Evolutionary conservation across 495 filamentous ascomycete species (phyloP).

Genomic region (Penicillium argentinense): DNA sequence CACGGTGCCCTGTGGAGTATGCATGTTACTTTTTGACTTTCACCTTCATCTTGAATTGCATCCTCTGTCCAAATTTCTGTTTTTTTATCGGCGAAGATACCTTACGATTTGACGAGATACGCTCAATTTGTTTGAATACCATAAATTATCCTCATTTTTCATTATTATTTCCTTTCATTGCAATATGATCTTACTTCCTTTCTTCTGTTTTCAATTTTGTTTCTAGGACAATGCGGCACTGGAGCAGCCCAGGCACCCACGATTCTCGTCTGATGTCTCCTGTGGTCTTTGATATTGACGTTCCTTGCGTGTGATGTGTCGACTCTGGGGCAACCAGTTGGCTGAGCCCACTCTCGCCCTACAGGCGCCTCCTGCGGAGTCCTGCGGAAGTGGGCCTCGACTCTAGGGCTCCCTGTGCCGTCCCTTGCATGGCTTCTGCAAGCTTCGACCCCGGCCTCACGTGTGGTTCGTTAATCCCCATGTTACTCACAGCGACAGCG

Average conservation of each 20-base stretch:
- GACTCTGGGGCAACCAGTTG: conserved; percentile 1
- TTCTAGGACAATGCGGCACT: no score
- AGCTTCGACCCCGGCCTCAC: conserved; percentile 18
- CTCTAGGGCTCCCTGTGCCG: conserved; percentile 2
- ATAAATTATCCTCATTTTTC: conserved; percentile 6
- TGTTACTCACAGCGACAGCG: conserved; percentile 7
- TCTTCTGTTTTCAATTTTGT: not conserved
- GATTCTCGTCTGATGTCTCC: conserved; percentile 4
- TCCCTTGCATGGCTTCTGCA: conserved; percentile 22
- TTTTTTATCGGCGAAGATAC: conserved; percentile 11
- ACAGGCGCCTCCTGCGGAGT: conserved; percentile 10
- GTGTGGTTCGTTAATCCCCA: conserved; percentile 14
- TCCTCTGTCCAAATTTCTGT: conserved; percentile 1
- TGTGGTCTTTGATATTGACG: conserved; percentile 13
- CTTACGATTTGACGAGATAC: conserved; percentile 28
- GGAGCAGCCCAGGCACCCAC: conserved; percentile 1
- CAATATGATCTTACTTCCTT: conserved; percentile 4
- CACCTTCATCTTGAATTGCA: conserved; percentile 1
- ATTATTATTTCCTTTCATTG: not conserved
- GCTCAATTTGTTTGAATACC: conserved; percentile 18
- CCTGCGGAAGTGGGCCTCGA: conserved; percentile 4
- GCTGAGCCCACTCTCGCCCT: not conserved
- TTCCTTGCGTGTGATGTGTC: conserved; percentile 30
- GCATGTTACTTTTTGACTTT: conserved; percentile 3
- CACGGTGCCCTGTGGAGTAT: conserved; percentile 1